Evolutionary conservation across 257 asterid species (phyloP), one percentile per base, ranked within the genome.

Genomic region (Penstemon barbatus): DNA sequence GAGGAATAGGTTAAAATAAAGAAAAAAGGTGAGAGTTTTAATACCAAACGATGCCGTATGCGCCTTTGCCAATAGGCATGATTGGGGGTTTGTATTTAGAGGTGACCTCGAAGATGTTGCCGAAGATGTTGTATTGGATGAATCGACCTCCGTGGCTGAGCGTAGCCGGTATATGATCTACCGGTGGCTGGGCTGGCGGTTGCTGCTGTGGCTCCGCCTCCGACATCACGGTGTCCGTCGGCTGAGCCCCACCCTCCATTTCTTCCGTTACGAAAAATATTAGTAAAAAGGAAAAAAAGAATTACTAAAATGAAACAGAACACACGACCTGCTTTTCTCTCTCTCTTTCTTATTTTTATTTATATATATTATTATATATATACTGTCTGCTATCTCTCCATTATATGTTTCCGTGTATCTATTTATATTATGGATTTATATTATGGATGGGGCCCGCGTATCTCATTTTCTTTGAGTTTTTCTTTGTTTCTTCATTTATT

Each of bases 31-130:
- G 15, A 38, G 45, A 49, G 38, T 25, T 41, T 11, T 9, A 58
- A 57, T 87, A 93, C 99, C 99, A 93, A 82, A 93, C 99, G 86
- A 93, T 93, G 79, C 97, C 99, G 80, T 93, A 93, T 43, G 97
- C 99, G 60, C 99, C 99, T 84, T 93, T 93, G 3, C 99, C 99
- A 63, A 93, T 88, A 4, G 99, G 97, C 96, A 93, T 85, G 84
- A 93, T 93, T 25, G 99, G 99, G 80, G 96, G 99, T 60, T 88
- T 90, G 75, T 93, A 90, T 61, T 93, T 93, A 2, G 96, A 85
- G 54, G 99, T 87, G 80, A 93, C 99, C 86, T 93, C 97, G 79
- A 93, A 93, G 63, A 93, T 77, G 86, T 93, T 93, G 57, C 99
- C 99, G 75, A 88, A 90, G 33, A 93, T 93, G 41, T 93, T 87